Percentiles rank a stretch among this genome's conserved stretches.
Evolutionary conservation across 2,329 filamentous ascomycete genomes (phyloP).

Genomic region (Cryoendolithus antarcticus): DNA sequence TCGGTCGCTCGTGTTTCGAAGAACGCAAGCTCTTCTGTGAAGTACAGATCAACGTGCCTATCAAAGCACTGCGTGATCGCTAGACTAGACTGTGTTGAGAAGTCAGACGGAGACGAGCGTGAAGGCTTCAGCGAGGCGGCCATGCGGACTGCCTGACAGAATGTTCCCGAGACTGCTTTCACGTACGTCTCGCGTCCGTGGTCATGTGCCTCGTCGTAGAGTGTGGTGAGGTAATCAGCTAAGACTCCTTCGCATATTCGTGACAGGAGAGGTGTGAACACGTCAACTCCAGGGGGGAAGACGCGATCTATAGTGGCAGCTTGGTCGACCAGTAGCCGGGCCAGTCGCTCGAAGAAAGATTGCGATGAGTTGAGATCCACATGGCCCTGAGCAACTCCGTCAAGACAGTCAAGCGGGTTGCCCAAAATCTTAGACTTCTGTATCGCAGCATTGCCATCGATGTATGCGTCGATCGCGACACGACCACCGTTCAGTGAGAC

Average conservation of each 20-base stretch:
- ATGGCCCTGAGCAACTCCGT: slow-evolving; percentile 50
- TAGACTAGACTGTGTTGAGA: slow-evolving; percentile 52
- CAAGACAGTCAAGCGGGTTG: slow-evolving; percentile 70
- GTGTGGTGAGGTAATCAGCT: slow-evolving; percentile 68
- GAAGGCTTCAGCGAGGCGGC: slow-evolving; percentile 58
- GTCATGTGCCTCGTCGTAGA: slow-evolving; percentile 80
- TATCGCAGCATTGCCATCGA: slow-evolving; percentile 57
- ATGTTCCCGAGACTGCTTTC: slow-evolving; percentile 74
- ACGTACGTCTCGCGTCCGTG: slow-evolving; percentile 65
- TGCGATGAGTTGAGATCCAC: slow-evolving; percentile 71
- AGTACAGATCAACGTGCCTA: slow-evolving; percentile 83
- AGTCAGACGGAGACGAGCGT: slow-evolving; percentile 47
- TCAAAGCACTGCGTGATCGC: slow-evolving; percentile 68
- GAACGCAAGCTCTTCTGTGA: slow-evolving; percentile 79
- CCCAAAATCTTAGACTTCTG: slow-evolving; percentile 58
- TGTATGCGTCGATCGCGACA: slow-evolving; percentile 67
- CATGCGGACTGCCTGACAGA: slow-evolving; percentile 74
- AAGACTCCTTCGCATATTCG: slow-evolving; percentile 72
- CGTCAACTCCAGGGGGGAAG: slow-evolving; percentile 58
- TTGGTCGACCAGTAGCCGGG: slow-evolving; percentile 71
- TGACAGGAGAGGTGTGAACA: slow-evolving; percentile 68
- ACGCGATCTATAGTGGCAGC: slow-evolving; percentile 66
- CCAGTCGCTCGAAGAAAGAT: slow-evolving; percentile 64
- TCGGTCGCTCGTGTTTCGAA: slow-evolving; percentile 66
- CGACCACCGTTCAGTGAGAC: slow-evolving; percentile 68